These are phyloP conservation scores for Petunia secreta DNA, from an alignment of 257 asterid species.

Conservation along the genomic window DNA sequence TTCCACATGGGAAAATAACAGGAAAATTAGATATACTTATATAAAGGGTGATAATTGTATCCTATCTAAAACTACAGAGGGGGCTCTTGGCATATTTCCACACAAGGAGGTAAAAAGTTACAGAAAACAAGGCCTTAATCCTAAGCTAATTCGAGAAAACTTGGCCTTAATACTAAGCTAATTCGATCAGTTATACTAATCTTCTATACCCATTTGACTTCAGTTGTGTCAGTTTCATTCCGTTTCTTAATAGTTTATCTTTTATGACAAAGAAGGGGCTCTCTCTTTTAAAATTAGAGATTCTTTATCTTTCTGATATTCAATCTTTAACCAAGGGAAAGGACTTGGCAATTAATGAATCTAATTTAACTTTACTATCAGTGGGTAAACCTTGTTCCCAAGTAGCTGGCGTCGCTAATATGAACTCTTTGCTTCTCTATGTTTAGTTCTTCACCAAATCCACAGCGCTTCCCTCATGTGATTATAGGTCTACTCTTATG, in stretches of 20 bases:
- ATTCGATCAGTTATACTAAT: conserved; percentile 1
- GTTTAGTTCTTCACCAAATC: not conserved
- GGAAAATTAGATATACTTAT: not conserved
- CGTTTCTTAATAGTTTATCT: not conserved
- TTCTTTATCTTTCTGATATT: not conserved
- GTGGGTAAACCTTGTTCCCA: not conserved
- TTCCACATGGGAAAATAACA: not conserved
- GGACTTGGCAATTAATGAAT: not conserved
- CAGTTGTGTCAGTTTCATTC: not conserved
- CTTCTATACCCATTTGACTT: not conserved
- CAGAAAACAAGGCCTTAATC: too few species aligned
- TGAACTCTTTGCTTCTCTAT: not conserved
- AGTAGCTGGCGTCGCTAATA: not conserved
- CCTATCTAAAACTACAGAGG: too few species aligned
- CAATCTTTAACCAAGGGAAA: not conserved
- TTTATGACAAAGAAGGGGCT: not conserved
- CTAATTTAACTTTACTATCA: not conserved
- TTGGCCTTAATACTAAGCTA: not conserved
- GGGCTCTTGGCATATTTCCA: too few species aligned
- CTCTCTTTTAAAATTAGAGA: not conserved
- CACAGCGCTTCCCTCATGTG: not conserved
- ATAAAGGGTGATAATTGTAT: too few species aligned
- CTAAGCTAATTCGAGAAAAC: too few species aligned
- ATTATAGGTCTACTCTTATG: not conserved
- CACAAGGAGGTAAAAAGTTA: too few species aligned